Base-by-base conservation (phyloP, 2,329 filamentous ascomycete genomes). In the Neopestalotiopsis sp. region DNA sequence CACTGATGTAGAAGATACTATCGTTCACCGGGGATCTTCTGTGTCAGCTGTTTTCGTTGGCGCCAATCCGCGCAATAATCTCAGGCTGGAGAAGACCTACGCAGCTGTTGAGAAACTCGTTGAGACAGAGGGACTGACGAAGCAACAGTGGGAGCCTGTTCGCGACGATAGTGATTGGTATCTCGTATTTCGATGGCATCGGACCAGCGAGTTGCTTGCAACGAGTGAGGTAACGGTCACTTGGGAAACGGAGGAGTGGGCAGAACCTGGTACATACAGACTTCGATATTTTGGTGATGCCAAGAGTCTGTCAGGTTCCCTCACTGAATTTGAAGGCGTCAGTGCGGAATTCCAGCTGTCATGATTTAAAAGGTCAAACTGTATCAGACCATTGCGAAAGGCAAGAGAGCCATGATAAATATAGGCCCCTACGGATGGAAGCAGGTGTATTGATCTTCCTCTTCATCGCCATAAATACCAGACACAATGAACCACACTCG, bases 41-140 rank as follows among this genome's bases (percentile, higher is more conserved):
- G 87, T 94, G 34, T 87, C 81, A 4, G 92, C 88, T 0, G 90
- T 84, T 0, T 98, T 98, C 77, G 87, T 94, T 0, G 95, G 92
- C 20, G 94, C 94, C 4, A 97, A 97, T 75, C 95, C 95, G 9
- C 87, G 95, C 64, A 98, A 97, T 78, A 92, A 97, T 71, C 86
- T 97, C 58, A 88, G 90, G 2, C 88, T 94, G 1, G 94, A 94
- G 76, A 86, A 86, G 13, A 97, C 92, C 0, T 97, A 91, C 76
- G 92, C 92, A 0, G 88, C 91, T 0, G 88, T 97, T 0, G 94
- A 98, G 83, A 84, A 84, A 74, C 82, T 88, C 28, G 78, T 86
- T 17, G n/a, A 57, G 14, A 28, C n/a, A 5, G 34, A 57, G 63
- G 24, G 30, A 49, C 30, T 32, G 20, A 34, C 20, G 24, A n/a